Evolutionary conservation across 1,139 yeast genomes (phyloP), one percentile per base, ranked within the genome.

Genomic region (Suzukiozyma palmioleophila): DNA sequence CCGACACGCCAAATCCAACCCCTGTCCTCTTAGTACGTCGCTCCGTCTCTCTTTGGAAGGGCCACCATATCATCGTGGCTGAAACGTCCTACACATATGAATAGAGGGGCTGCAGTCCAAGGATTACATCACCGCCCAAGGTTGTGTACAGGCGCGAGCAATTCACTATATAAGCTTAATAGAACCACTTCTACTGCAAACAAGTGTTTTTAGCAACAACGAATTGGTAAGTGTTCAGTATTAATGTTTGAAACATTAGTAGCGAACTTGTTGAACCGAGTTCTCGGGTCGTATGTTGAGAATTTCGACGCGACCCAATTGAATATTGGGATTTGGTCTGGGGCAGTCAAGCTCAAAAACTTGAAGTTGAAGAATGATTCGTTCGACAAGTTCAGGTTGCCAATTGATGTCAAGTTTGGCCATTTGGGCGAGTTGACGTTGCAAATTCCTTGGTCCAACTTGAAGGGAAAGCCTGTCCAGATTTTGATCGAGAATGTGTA

Each of bases 281-380:
- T 77, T 43, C 56, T 77, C 48, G 86, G 87, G 3, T 71, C 83
- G 13, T 85, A 92, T 64, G 92, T 94, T 39, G 96, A 94, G 63
- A 85, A 92, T 60, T 92, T 92, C 57, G 98, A 94, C 62, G 90
- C 97, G 11, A 86, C 86, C 49, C 97, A 90, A 56, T 67, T 92
- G 54, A 89, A 92, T 53, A 90, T 92, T 42, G 98, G 97, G 2
- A 90, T 94, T 32, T 90, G 98, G 96, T 81, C 92, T 53, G 99
- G 99, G 25, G 97, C 92, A 69, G 98, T 90, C 35, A 88, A 87
- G 57, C 69, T 94, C 39, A 74, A 74, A 47, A 81, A 90, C 57
- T 71, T 94, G 46, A 75, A 84, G 46, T 69, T 94, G 43, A 87
- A 87, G 61, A 77, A 80, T 45, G 90, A 83, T 60, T 90, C 97